phyloP scores from a whole-genome alignment of 1,139 yeast species.

The Suhomyces bribrorum region DNA sequence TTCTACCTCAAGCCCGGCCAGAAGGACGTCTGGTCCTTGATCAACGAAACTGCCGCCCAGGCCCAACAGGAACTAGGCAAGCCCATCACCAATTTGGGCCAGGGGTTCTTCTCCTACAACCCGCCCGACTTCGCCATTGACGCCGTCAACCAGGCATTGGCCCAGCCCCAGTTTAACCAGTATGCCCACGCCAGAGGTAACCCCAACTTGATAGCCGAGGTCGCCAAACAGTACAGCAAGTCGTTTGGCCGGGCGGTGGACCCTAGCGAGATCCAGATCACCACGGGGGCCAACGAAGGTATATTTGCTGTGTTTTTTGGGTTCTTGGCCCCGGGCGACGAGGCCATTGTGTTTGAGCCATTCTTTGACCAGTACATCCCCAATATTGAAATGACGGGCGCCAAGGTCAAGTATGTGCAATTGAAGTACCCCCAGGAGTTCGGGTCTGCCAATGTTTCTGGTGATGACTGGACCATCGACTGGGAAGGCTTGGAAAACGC shows the following conservation, averaged over 20 bases:
- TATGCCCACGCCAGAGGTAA: slow-evolving; percentile 92
- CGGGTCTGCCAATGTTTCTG: slow-evolving; percentile 61
- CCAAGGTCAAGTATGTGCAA: slow-evolving; percentile 82
- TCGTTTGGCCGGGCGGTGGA: slow-evolving; percentile 62
- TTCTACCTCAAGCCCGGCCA: slow-evolving; percentile 55
- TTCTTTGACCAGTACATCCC: slow-evolving; percentile 96
- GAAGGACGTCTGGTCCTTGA: slow-evolving; percentile 92
- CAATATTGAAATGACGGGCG: slow-evolving; percentile 91
- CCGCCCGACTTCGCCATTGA: slow-evolving; percentile 88
- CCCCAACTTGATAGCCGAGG: slow-evolving; percentile 66
- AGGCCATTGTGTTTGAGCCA: slow-evolving; percentile 96
- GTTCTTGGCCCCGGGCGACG: slow-evolving; percentile 83
- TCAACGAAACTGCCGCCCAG: slow-evolving; percentile 91
- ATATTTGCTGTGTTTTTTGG: slow-evolving; percentile 84
- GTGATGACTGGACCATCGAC: slow-evolving; percentile 86
- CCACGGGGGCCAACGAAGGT: slow-evolving; percentile 98
- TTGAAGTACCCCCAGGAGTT: slow-evolving; percentile 82
- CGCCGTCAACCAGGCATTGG: slow-evolving; percentile 79
- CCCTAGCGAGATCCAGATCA: slow-evolving; percentile 69
- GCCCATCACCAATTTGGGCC: slow-evolving; percentile 86
- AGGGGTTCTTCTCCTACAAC: slow-evolving; percentile 92
- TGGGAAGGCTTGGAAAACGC: slow-evolving; percentile 72
- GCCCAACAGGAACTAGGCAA: slow-evolving; percentile 66
- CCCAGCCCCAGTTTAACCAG: slow-evolving; percentile 75
- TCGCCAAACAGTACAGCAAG: slow-evolving; percentile 71